Evolutionary conservation across 2,329 filamentous ascomycete species (phyloP), one percentile per base, ranked within the genome.

Genomic region (Aquanectria penicillioides): DNA sequence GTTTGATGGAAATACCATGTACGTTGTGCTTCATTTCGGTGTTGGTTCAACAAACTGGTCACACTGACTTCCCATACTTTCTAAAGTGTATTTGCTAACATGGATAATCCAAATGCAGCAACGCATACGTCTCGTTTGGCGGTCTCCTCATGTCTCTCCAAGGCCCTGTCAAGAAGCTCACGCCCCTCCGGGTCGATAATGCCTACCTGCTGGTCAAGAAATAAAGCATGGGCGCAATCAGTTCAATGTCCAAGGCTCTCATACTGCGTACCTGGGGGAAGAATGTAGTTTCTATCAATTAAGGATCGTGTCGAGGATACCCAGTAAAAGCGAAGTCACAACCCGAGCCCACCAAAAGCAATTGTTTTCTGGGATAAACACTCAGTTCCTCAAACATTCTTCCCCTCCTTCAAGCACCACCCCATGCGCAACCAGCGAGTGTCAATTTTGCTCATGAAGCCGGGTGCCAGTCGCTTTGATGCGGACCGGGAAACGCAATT

Each of bases 161-260:
- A 71, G 95, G 96, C 6, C 95, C 95, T 3, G 95, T 97, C 77
- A 96, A 95, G 83, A 97, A 97, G 82, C 86, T 99, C 63, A 96
- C 91, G 28, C 91, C 93, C 23, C 80, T 99, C 72, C 88, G 93
- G 70, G 94, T 97, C 71, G 95, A 99, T 75, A 90, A 97, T 73
- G 88, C 96, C 64, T 99, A 99, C 75, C 85, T 99, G 61, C 84
- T 98, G 60, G 82, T 97, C 69, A 99, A 97, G 87, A 97, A 96
- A 88, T 94, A 78, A 72, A 78, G 53, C 20, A 53, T 59, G 20
- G 41, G 41, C 44, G 52, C 52, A 49, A 43, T 41, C 47, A 43
- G 36, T 64, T 33, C 44, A 58, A 57, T 52, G 41, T 59, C 58
- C 46, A 57, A 58, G 51, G 55, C 55, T 55, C 43, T 20, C 12